phyloP scores from a whole-genome alignment of 192 early-diverging fungal genomes.

The Coemansia sp. region DNA sequence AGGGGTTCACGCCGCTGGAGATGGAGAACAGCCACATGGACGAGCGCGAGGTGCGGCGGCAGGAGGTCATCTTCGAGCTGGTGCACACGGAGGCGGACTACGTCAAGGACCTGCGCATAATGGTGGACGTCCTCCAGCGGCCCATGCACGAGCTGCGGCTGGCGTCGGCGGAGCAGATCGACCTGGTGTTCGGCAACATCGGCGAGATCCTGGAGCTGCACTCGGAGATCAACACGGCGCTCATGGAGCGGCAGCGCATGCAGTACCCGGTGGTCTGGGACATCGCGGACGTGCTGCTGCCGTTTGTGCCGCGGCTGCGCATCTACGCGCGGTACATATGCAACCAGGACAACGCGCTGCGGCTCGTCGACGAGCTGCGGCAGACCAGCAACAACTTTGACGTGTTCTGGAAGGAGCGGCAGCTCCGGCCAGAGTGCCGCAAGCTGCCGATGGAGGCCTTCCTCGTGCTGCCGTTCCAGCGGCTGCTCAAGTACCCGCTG shows the following conservation, averaged over 20 bases:
- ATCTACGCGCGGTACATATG: slow-evolving; percentile 60
- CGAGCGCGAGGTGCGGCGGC: slow-evolving; percentile 79
- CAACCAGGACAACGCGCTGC: slow-evolving; percentile 62
- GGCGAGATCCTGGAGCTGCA: slow-evolving; percentile 59
- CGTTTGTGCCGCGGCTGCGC: slow-evolving; percentile 53
- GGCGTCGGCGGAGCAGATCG: slow-evolving; percentile 50
- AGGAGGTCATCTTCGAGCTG: slow-evolving; percentile 96
- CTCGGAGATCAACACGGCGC: slow-evolving; percentile 53
- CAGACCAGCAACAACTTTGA: slow-evolving; percentile 54
- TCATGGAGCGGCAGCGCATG: slow-evolving; percentile 59
- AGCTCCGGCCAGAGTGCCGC: slow-evolving; percentile 56
- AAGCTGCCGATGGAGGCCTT: slow-evolving; percentile 60
- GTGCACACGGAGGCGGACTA: slow-evolving; percentile 92
- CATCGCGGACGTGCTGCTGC: slow-evolving; percentile 57
- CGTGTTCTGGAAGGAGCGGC: slow-evolving; percentile 56
- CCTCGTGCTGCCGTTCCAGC: slow-evolving; percentile 62
- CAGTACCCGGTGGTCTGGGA: slow-evolving; percentile 61
- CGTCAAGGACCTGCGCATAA: slow-evolving; percentile 81
- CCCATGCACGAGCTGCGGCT: slow-evolving; percentile 54
- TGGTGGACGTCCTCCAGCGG: slow-evolving; percentile 69
- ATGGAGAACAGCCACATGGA: slow-evolving; percentile 63
- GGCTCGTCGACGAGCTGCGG: slow-evolving; percentile 51
- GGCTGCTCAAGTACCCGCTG: slow-evolving; percentile 65
- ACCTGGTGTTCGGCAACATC: slow-evolving; percentile 58
- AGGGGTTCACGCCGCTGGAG: slow-evolving; percentile 58